phyloP scores from a whole-genome alignment of 129 eudicot species.

The Helichrysum umbraculigerum region DNA sequence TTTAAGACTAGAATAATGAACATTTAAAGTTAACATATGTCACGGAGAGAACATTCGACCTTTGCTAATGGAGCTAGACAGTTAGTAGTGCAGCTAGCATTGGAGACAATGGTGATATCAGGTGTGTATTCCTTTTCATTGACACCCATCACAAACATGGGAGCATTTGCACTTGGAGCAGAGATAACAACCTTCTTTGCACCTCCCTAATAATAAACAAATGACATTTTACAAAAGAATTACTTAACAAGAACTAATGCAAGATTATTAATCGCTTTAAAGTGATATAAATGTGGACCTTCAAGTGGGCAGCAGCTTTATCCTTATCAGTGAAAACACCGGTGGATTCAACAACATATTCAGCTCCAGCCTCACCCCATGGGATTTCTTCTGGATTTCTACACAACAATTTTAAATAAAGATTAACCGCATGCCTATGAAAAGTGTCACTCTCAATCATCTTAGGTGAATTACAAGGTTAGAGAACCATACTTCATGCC shows the following conservation, averaged over 20 bases:
- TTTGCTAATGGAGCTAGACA: conserved; percentile 85
- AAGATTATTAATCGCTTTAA: background rate
- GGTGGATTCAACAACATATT: conserved; percentile 35
- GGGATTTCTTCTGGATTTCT: conserved; percentile 84
- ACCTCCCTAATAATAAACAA: conserved; percentile 53
- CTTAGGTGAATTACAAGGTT: background rate
- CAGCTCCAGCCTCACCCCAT: conserved; percentile 69
- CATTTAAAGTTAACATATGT: background rate
- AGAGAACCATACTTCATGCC: conserved; percentile 50
- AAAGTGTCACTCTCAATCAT: background rate
- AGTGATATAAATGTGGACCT: conserved; percentile 10
- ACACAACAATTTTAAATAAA: background rate
- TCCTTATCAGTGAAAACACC: conserved; percentile 44
- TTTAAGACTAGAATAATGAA: too few relatives aligned
- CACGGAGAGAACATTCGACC: conserved; percentile 16
- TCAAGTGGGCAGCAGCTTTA: conserved; percentile 43
- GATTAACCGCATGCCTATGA: background rate
- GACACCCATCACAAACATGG: conserved; percentile 71
- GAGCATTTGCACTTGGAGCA: conserved; percentile 75
- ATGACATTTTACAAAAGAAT: background rate
- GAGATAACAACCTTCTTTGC: conserved; percentile 83
- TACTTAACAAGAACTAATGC: background rate
- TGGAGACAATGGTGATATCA: conserved; percentile 65
- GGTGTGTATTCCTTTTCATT: conserved; percentile 40
- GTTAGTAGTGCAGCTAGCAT: conserved; percentile 86